Base-by-base conservation (phyloP, 2,329 filamentous ascomycete genomes). In the Calcarisporium arbuscula region DNA sequence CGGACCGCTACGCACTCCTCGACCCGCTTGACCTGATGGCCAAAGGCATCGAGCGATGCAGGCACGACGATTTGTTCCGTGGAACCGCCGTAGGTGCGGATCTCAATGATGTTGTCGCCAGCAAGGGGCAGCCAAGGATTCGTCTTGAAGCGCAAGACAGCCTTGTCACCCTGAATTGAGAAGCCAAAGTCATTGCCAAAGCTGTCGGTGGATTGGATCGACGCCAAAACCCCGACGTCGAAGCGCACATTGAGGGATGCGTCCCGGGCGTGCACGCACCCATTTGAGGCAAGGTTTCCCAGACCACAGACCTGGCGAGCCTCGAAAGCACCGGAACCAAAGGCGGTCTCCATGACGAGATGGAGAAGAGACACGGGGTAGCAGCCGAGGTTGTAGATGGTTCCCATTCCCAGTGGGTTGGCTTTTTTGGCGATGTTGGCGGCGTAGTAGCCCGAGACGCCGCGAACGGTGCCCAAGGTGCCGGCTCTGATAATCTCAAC, bases 341-440 rank as follows among this genome's bases (percentile, higher is more conserved):
- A 47, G 2, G 48, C 46, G 7, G 41, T 41, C 37, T 52, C 44
- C 35, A 52, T 43, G 25, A 51, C 39, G 8, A 47, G 41, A 23
- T 51, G 50, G 8, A 51, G 33, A 15, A 52, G 45, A 4, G 50
- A 52, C 16, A 49, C 48, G 3, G 48, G 50, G 17, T 52, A 52
- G 39, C 50, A 52, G 6, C 50, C 50, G 22, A 52, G 38, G 38
- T 52, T 52, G 36, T 52, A 52, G 26, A 52, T 52, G 19, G 50
- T 52, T n/a, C 50, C 50, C 44, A 43, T 47, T 9, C 48, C 50
- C 16, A 47, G 31, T 8, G 50, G 50, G 27, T 52, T 52, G 32
- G 50, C 50, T 32, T 47, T 48, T 17, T 44, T 41, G 38, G 47
- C 49, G 34, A 52, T 51, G 33, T 51, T 43, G 34, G 50, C 47